Percentiles rank a stretch among this genome's conserved stretches.
Evolutionary conservation across 208 protist species (phyloP).

Genomic region (Crithidia brevicula): DNA sequence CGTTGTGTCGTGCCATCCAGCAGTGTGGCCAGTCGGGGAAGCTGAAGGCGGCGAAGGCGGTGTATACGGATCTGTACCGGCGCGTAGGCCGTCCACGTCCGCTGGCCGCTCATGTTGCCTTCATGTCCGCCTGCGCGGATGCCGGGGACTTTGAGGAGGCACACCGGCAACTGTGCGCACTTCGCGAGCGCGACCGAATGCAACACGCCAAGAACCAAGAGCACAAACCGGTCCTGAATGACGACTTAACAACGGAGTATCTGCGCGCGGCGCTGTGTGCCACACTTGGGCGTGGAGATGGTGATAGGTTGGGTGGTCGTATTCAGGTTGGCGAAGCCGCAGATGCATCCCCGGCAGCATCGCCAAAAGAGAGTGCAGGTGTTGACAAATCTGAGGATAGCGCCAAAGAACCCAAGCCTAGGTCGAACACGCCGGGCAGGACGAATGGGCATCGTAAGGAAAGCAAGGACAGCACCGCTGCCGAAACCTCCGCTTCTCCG

Average conservation of each 20-base stretch:
- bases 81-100: slow-evolving; percentile 46
- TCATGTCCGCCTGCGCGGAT: slow-evolving; percentile 65
- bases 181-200: slow-evolving; percentile 39
- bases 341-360: background rate
- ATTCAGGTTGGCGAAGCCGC: background rate
- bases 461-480: background rate
- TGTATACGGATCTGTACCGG: slow-evolving; percentile 62
- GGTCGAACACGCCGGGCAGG: too few relatives aligned
- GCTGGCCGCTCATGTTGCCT: slow-evolving; percentile 54
- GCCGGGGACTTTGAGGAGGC: slow-evolving; percentile 56
- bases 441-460: background rate
- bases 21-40: slow-evolving; percentile 54
- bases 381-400: too few relatives aligned
- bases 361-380: too few relatives aligned
- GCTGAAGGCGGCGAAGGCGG: slow-evolving; percentile 36
- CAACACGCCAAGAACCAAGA: slow-evolving; percentile 25
- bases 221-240: slow-evolving; percentile 55
- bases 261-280: slow-evolving; percentile 55
- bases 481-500: background rate
- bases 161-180: slow-evolving; percentile 39
- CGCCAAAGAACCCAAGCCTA: too few relatives aligned
- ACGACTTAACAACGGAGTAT: slow-evolving; percentile 68
- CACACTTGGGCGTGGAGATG: slow-evolving; percentile 7
- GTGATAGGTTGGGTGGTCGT: background rate
- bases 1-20: slow-evolving; percentile 58